Conservation (phyloP, 2,329 filamentous ascomycete genomes). For the Didymosphaeria variabile region DNA sequence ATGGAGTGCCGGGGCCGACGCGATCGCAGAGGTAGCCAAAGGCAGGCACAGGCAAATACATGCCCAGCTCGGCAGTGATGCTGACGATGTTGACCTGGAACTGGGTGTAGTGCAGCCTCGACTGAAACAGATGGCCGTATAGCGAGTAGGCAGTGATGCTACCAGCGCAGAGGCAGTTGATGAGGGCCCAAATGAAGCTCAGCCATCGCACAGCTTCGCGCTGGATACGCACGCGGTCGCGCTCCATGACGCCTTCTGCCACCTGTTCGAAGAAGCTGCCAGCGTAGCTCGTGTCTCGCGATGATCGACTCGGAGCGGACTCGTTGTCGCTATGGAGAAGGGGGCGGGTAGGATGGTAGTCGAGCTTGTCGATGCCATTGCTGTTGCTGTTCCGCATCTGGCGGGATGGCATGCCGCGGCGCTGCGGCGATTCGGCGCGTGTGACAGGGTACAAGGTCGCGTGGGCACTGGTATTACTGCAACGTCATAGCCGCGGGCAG, state of each 20-base stretch:
- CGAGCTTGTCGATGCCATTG: slow-evolving; percentile 59
- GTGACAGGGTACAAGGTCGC: slow-evolving; percentile 26
- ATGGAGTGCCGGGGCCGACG: slow-evolving; percentile 79
- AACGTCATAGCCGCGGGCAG: slow-evolving; percentile 19
- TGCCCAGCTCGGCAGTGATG: slow-evolving; percentile 83
- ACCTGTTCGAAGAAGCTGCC: slow-evolving; percentile 68
- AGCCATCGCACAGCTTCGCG: slow-evolving; percentile 62
- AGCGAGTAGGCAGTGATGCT: slow-evolving; percentile 94
- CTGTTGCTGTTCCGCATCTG: slow-evolving; percentile 45
- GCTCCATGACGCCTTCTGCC: slow-evolving; percentile 67
- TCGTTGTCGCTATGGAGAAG: slow-evolving; percentile 50
- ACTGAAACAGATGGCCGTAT: slow-evolving; percentile 90
- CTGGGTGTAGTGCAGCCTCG: slow-evolving; percentile 85
- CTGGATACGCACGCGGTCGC: slow-evolving; percentile 64
- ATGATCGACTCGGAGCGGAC: slow-evolving; percentile 44
- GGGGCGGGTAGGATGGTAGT: slow-evolving; percentile 56
- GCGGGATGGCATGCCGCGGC: slow-evolving; percentile 39
- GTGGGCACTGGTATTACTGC: slow-evolving; percentile 14
- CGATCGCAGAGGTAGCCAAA: slow-evolving; percentile 94
- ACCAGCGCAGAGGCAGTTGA: slow-evolving; percentile 80
- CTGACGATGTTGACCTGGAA: slow-evolving; percentile 90
- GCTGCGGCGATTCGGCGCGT: slow-evolving; percentile 30
- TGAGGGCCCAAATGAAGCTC: slow-evolving; percentile 68
- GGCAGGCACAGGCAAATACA: slow-evolving; percentile 91
- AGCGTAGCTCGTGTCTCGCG: slow-evolving; percentile 57